Percentiles rank a stretch among this genome's conserved stretches.
Conservation (phyloP, 176 grass and related monocot species). For the Aegilops speltoides region DNA sequence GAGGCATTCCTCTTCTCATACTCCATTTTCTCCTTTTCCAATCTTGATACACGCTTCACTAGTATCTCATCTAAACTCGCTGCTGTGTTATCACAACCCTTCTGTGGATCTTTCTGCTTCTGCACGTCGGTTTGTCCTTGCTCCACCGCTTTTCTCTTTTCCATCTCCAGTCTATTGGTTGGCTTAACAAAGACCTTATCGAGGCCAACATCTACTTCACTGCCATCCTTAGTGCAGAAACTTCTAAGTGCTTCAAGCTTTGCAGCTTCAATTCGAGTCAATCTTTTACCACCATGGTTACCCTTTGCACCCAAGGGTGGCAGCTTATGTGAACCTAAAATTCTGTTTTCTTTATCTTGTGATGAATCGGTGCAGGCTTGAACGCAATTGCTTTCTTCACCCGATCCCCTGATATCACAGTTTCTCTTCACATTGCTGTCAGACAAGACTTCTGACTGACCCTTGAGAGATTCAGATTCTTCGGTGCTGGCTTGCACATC, state of each 20-base stretch:
- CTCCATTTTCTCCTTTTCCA: slow-evolving; percentile 75
- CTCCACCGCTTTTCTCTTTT: slow-evolving; percentile 41
- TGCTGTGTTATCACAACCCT: not conserved
- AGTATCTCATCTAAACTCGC: slow-evolving; percentile 48
- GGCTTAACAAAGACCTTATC: slow-evolving; percentile 63
- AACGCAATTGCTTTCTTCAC: slow-evolving; percentile 26
- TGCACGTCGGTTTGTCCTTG: slow-evolving; percentile 26
- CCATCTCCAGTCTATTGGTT: slow-evolving; percentile 48
- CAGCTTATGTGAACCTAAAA: slow-evolving; percentile 13
- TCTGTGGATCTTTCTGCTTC: slow-evolving; percentile 36
- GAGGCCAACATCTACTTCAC: slow-evolving; percentile 32
- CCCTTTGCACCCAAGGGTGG: slow-evolving; percentile 36
- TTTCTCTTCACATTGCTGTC: slow-evolving; percentile 8
- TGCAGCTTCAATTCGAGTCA: slow-evolving; percentile 57
- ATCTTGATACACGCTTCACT: slow-evolving; percentile 64
- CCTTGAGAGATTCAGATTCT: slow-evolving; percentile 22
- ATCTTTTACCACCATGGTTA: slow-evolving; percentile 36
- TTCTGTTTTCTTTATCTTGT: slow-evolving; percentile 58
- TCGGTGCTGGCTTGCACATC: slow-evolving; percentile 13
- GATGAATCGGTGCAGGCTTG: not conserved
- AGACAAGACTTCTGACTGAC: slow-evolving; percentile 24
- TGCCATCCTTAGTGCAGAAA: slow-evolving; percentile 45
- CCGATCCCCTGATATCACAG: slow-evolving; percentile 3
- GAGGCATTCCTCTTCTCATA: slow-evolving; percentile 27
- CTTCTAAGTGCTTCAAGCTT: slow-evolving; percentile 52